Evolutionary conservation across 2,329 filamentous ascomycete genomes (phyloP).

Genomic region (Fusarium sp.): DNA sequence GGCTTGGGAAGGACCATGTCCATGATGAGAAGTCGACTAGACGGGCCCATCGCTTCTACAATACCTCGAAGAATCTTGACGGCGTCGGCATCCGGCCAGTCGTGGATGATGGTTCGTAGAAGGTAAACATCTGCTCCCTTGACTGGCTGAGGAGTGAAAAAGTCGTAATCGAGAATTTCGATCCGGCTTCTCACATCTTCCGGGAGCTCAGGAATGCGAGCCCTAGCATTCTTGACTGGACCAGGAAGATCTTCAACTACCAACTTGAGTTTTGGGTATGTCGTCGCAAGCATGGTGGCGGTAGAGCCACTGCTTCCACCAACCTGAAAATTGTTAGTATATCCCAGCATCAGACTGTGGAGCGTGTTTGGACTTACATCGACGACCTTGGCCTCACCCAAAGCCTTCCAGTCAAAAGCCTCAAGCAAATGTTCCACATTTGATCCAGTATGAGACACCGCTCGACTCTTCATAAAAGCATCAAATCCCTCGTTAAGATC

Average conservation of each 20-base stretch:
- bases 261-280: slow-evolving; percentile 51
- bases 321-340: background rate
- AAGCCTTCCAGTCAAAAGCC: slow-evolving; percentile 19
- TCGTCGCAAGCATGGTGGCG: slow-evolving; percentile 37
- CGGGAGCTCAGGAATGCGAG: slow-evolving; percentile 33
- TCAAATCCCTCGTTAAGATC: slow-evolving; percentile 15
- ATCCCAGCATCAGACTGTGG: rapidly evolving
- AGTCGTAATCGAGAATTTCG: slow-evolving; percentile 46
- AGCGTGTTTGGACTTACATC: slow-evolving; percentile 5
- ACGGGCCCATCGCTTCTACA: slow-evolving; percentile 3
- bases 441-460: slow-evolving; percentile 27
- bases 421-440: slow-evolving; percentile 28
- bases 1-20: slow-evolving; percentile 36
- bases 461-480: slow-evolving; percentile 31
- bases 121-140: slow-evolving; percentile 48
- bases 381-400: slow-evolving; percentile 20
- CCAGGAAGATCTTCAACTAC: slow-evolving; percentile 51
- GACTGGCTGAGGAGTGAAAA: slow-evolving; percentile 49
- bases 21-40: slow-evolving; percentile 33
- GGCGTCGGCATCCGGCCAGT: slow-evolving; percentile 53
- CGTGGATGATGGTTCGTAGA: slow-evolving; percentile 49
- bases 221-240: background rate
- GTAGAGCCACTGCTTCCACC: slow-evolving; percentile 27
- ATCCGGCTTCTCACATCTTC: slow-evolving; percentile 38
- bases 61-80: slow-evolving; percentile 44